Evolutionary conservation across 192 early-diverging fungal genomes (phyloP).

Genomic region (Haplosporangium gracile): DNA sequence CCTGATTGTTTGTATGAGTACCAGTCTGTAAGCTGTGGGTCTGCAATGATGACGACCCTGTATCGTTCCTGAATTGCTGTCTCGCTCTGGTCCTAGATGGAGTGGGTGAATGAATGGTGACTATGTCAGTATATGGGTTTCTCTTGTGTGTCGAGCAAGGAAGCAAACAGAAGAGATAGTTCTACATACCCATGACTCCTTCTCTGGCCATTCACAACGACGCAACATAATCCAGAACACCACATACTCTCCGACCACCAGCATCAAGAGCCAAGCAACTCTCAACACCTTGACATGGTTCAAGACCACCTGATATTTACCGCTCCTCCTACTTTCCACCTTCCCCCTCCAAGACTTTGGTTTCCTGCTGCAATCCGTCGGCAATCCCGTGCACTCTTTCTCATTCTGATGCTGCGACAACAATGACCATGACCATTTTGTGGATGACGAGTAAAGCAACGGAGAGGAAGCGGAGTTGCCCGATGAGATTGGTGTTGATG

Average conservation of each 20-base stretch:
- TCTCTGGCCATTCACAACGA: slow-evolving; percentile 21
- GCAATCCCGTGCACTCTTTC: not conserved
- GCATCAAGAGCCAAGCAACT: slow-evolving; percentile 2
- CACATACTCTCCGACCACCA: slow-evolving; percentile 7
- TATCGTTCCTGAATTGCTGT: slow-evolving; percentile 4
- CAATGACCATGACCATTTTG: not conserved
- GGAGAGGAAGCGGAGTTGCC: not conserved
- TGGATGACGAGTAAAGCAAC: not conserved
- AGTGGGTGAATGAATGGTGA: not conserved
- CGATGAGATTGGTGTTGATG: not conserved
- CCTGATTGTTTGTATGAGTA: slow-evolving; percentile 85
- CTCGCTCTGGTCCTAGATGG: not conserved
- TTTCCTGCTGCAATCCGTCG: not conserved
- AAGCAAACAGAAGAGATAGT: not conserved
- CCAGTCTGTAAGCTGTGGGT: slow-evolving; percentile 92
- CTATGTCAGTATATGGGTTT: too few relatives aligned
- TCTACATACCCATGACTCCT: slow-evolving; percentile 1
- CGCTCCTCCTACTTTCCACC: not conserved
- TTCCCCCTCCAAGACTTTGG: not conserved
- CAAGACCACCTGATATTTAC: not conserved
- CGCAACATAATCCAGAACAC: slow-evolving; percentile 10
- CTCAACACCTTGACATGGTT: not conserved
- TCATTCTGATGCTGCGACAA: not conserved
- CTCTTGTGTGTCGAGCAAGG: not conserved
- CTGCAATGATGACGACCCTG: slow-evolving; percentile 77